Base-by-base conservation (phyloP, 768 basidiomycete species). In the Nidularia sp. region DNA sequence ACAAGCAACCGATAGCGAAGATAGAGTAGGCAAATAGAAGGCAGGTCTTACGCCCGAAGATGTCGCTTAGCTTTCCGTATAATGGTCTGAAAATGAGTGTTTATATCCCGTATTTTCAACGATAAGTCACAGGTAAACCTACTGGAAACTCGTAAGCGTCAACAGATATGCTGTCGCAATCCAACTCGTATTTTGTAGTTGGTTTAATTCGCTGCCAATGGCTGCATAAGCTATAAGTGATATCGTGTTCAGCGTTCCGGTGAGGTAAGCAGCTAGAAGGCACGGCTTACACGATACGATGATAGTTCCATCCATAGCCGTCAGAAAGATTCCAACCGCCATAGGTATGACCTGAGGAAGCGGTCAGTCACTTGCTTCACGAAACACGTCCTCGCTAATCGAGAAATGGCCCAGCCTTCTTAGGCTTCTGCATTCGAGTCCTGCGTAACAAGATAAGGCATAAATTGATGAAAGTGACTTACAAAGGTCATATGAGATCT, bases 111-210 rank as follows among this genome's bases (percentile, higher is more conserved):
- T 7, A 15, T 32, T 6, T 8, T 29, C 39, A n/a, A 1, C 36
- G 46, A 41, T n/a, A 55, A 43, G 9, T 10, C 6, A 10, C 13
- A 6, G 9, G 47, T 47, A 12, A 10, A 60, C 70, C 34, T 47
- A 84, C 83, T 84, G 84, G 55, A 85, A 81, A 53, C 77, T 80
- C 0, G 83, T 80, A 36, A 80, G 65, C 0, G 82, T 81, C 50
- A 86, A 61, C 68, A 86, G 74, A 58, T 85, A 85, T 0, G 78
- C 77, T 0, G 83, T 85, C 3, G 82, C 79, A 31, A 86, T 81
- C 83, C 83, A 86, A 55, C 82, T 83, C 0, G 83, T 83, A 51
- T 78, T 84, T 54, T 85, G 80, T 3, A 86, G 71, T 60, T 82
- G 75, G 5, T 83, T 74, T 4, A 86, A 66, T 55, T 85, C 82